Evolutionary conservation across 805 yeast species (phyloP).

Genomic region (Lachancea lanzarotensis): DNA sequence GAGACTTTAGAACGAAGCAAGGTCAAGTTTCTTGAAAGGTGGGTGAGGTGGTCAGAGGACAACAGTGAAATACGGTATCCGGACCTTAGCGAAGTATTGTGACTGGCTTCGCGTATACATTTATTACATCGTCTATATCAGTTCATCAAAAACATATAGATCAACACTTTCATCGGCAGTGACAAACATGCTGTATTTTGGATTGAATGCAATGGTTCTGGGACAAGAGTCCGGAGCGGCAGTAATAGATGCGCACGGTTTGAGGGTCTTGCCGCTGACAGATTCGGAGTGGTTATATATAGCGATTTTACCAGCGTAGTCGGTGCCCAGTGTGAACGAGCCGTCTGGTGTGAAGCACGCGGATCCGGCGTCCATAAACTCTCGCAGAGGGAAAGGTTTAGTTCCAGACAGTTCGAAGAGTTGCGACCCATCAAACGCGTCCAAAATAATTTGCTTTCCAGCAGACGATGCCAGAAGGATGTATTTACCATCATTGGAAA

Average conservation of each 20-base stretch:
- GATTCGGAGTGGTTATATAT: constrained; percentile 44
- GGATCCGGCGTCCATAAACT: constrained; percentile 47
- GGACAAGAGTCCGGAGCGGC: constrained; percentile 34
- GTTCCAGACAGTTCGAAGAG: constrained; percentile 45
- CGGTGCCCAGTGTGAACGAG: constrained; percentile 51
- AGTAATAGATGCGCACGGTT: constrained; percentile 23
- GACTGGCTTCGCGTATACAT: neutral
- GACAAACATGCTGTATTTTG: constrained; percentile 35
- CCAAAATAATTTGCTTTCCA: constrained; percentile 54
- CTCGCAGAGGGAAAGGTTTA: constrained; percentile 38
- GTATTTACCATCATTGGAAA: constrained; percentile 69
- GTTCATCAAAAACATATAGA: constrained; percentile 29
- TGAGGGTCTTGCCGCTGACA: constrained; percentile 23
- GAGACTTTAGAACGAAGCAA: constrained; percentile 48
- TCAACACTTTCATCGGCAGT: constrained; percentile 35
- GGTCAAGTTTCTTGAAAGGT: constrained; percentile 46
- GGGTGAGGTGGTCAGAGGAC: constrained; percentile 69
- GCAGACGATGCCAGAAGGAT: constrained; percentile 53
- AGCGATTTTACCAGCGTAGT: constrained; percentile 45
- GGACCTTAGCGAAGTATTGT: constrained; percentile 37
- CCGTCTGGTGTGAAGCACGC: constrained; percentile 66
- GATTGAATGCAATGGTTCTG: constrained; percentile 37
- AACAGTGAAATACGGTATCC: constrained; percentile 65
- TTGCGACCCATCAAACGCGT: constrained; percentile 59
- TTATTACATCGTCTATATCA: neutral